These are phyloP conservation scores for Fusarium sublunatum DNA, from an alignment of 2,329 filamentous ascomycete genomes.

Conservation along the genomic window DNA sequence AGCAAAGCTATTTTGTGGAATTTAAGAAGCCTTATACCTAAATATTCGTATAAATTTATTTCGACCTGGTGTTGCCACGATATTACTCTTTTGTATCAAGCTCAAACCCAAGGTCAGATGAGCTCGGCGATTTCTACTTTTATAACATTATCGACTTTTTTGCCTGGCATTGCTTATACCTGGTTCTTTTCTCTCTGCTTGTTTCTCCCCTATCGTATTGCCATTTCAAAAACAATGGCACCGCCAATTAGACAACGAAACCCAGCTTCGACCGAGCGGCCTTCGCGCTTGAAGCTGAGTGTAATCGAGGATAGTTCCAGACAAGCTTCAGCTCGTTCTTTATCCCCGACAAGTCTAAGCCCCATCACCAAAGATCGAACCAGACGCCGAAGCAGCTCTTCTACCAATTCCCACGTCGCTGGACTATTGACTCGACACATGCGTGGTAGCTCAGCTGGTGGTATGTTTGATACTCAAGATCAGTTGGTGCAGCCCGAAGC, in stretches of 20 bases:
- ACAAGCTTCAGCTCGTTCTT: slow-evolving; percentile 23
- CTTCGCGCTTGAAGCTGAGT: slow-evolving; percentile 12
- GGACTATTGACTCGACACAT: neutral
- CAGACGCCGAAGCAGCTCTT: slow-evolving; percentile 23
- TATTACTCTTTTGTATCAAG: neutral
- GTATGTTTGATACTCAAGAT: neutral
- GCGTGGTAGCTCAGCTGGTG: neutral
- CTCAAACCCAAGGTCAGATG: neutral
- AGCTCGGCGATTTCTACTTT: slow-evolving; percentile 1
- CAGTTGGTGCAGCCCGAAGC: slow-evolving; percentile 6
- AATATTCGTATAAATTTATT: neutral
- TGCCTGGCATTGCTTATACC: neutral
- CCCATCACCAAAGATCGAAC: slow-evolving; percentile 11
- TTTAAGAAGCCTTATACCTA: neutral
- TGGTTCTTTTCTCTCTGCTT: slow-evolving; percentile 14
- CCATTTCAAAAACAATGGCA: slow-evolving; percentile 5
- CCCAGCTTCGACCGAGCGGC: slow-evolving; percentile 13
- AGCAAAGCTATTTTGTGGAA: slow-evolving; percentile 6
- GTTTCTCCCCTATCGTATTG: slow-evolving; percentile 3
- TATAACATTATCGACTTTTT: neutral
- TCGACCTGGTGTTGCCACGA: neutral
- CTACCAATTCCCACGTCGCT: neutral
- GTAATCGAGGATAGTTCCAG: slow-evolving; percentile 20
- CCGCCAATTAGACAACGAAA: slow-evolving; percentile 24
- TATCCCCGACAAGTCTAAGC: slow-evolving; percentile 29